These are phyloP conservation scores for Wickerhamomyces strasburgensis DNA, from an alignment of 805 yeast species.

Conservation along the genomic window DNA sequence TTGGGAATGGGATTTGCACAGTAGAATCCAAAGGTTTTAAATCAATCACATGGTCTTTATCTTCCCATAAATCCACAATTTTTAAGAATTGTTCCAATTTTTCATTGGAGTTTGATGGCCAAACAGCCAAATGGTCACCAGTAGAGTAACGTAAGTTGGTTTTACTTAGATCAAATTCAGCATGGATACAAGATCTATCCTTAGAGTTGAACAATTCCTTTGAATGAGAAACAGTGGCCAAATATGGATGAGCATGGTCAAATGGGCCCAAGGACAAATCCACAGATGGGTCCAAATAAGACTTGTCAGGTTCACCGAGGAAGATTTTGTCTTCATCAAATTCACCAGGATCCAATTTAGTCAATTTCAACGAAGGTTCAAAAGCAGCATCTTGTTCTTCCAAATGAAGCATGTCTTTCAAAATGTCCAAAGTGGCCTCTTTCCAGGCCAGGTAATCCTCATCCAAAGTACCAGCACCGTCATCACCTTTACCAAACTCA, in stretches of 20 bases:
- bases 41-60: constrained; percentile 51
- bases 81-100: constrained; percentile 61
- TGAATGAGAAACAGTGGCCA: constrained; percentile 59
- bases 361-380: constrained; percentile 57
- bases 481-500: constrained; percentile 88
- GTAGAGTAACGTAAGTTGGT: constrained; percentile 81
- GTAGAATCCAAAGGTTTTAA: constrained; percentile 71
- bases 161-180: constrained; percentile 76
- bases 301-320: constrained; percentile 70
- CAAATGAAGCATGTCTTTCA: constrained; percentile 59
- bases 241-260: constrained; percentile 74
- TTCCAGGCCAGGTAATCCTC: constrained; percentile 95
- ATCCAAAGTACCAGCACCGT: constrained; percentile 90
- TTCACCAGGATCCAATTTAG: constrained; percentile 33
- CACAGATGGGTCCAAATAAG: constrained; percentile 31
- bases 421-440: constrained; percentile 61
- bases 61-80: constrained; percentile 55
- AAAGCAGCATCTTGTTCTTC: constrained; percentile 78
- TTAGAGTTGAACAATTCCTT: constrained; percentile 65
- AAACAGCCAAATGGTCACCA: constrained; percentile 92
- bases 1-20: constrained; percentile 55
- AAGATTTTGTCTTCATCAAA: constrained; percentile 44
- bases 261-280: constrained; percentile 61
- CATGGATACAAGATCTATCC: constrained; percentile 80
- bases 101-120: constrained; percentile 87